Evolutionary conservation across 176 grass and related monocot genomes (phyloP), one percentile per base, ranked within the genome.

Genomic region (Ensete glaucum): DNA sequence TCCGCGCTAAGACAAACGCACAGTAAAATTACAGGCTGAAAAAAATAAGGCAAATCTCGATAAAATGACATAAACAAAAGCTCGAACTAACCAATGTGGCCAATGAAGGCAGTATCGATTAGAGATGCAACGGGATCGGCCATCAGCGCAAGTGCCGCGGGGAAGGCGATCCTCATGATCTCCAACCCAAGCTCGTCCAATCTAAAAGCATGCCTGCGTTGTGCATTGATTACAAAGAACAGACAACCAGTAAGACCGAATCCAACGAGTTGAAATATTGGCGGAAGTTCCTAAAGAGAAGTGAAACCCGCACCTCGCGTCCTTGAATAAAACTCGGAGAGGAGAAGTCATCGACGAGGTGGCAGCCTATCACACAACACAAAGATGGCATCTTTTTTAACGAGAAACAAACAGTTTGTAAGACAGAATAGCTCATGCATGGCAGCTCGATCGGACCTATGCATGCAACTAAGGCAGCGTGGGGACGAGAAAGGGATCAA

Each of bases 71-170:
- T 14, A 69, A 48, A n/a, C 29, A 48, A 29, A 71, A 62, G 24
- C 1, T 8, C 19, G 9, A 57, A 73, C 58, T 14, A 8, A 79
- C 84, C 80, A 80, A 87, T 54, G 73, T 43, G 80, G 50, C 85
- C 85, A 16, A 87, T 87, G 62, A 87, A 87, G 75, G 80, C 80
- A 0, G 85, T 87, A 60, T 87, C 85, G 17, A 83, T 56, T 12
- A 87, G 81, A 72, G 85, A 87, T 10, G 85, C 85, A 52, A 87
- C 54, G 9, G 85, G 85, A 62, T 87, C 80, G 11, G 85, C 85
- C 60, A 81, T 76, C 68, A 87, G 60, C 17, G 85, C 85, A 48
- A 87, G 17, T 19, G 85, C 80, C 52, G 85, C 85, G 2, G 85
- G 85, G 50, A 87, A 77, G 1, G 85, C 85, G 52, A 87, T 87